Evolutionary conservation across 768 basidiomycete species (phyloP).

Genomic region (Suillus weaverae): DNA sequence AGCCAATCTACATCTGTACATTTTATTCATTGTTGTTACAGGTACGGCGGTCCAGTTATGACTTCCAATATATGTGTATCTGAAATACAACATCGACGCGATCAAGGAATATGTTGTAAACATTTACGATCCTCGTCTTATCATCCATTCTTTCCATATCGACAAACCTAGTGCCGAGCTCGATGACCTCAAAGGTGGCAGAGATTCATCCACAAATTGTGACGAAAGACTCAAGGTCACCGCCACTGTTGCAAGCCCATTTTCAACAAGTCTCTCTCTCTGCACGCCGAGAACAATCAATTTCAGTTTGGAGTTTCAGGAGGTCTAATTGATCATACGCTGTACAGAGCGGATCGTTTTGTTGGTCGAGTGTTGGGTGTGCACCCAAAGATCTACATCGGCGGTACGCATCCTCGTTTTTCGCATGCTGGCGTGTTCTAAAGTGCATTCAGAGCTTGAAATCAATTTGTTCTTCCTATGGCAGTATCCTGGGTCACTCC

Average conservation of each 20-base stretch:
- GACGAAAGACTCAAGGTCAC: too few species aligned
- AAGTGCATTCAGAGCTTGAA: constrained; percentile 64
- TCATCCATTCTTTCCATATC: too few species aligned
- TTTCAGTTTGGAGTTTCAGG: constrained; percentile 95
- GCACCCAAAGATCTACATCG: constrained; percentile 88
- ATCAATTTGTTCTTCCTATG: constrained; percentile 88
- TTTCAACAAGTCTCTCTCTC: constrained; percentile 84
- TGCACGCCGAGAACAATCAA: constrained; percentile 94
- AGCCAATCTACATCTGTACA: too few species aligned
- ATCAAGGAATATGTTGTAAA: too few species aligned
- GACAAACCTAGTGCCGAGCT: too few species aligned
- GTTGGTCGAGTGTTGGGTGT: constrained; percentile 96
- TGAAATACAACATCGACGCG: too few species aligned
- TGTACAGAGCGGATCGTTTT: constrained; percentile 94
- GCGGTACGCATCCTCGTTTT: constrained; percentile 36
- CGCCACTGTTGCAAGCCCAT: constrained; percentile 85
- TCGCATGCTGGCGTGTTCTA: neutral
- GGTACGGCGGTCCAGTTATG: too few species aligned
- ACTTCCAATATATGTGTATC: too few species aligned
- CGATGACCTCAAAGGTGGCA: too few species aligned
- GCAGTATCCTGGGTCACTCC: constrained; percentile 24
- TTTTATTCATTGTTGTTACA: too few species aligned
- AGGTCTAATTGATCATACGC: constrained; percentile 93
- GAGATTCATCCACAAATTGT: too few species aligned
- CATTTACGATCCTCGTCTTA: too few species aligned